Evolutionary conservation across 2,329 filamentous ascomycete species (phyloP), one percentile per base, ranked within the genome.

Genomic region (Cercospora janseana): DNA sequence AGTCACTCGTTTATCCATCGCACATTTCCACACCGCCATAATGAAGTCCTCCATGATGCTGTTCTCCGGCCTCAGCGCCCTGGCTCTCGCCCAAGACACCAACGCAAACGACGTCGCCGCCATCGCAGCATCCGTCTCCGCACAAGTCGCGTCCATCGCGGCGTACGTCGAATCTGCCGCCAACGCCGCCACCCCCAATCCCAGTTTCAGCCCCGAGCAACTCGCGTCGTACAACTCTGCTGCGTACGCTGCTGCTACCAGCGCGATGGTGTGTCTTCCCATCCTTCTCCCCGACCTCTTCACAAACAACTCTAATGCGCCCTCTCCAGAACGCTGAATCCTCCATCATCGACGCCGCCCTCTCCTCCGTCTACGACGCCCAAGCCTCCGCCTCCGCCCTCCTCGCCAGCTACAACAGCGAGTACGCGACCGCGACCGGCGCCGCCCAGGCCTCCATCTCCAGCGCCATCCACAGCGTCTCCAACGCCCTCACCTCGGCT

Each of bases 21-120:
- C 27, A 31, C 20, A 18, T 29, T 8, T 27, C 27, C 6, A 34
- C 27, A 27, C 37, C 20, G 23, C 27, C 44, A 60, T 46, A 16
- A 63, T 63, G 60, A 60, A 58, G 50, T 45, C 55, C 34, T 42
- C 51, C 34, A 40, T 50, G 46, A 42, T 63, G 51, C 35, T 61
- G 50, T 37, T 60, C 48, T 34, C 52, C 46, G 52, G 52, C 53
- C 55, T 63, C 34, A 50, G 53, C 45, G 56, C 56, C 55, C 40
- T 58, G 41, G 57, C 48, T 34, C 44, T 51, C 38, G 59, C 60
- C 26, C 55, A 61, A 29, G 41, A 50, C 15, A 41, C 44, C 13
- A 10, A 26, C 23, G 12, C 41, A 27, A 34, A 31, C 23, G 15
- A 44, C n/a, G 37, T 46, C 15, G 37, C 35, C 20, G 35, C 48